phyloP scores from a whole-genome alignment of 441 rosid genomes.

The Sinapis alba region DNA sequence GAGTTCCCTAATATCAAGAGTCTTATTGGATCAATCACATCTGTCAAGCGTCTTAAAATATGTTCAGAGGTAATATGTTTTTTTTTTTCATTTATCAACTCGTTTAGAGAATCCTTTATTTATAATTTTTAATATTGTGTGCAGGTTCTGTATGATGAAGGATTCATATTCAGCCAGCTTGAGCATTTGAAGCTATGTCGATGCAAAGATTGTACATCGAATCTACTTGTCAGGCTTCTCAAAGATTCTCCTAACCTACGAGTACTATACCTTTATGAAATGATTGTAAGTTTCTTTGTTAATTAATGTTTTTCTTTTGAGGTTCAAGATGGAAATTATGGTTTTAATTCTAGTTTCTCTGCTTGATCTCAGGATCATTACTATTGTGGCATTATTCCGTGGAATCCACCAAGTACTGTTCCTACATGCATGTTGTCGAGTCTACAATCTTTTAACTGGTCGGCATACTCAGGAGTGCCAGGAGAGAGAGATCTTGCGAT shows the following conservation, averaged over 20 bases:
- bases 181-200: slow-evolving; percentile 7
- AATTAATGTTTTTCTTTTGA: background rate
- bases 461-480: background rate
- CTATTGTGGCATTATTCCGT: background rate
- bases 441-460: slow-evolving; percentile 3
- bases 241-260: slow-evolving; percentile 11
- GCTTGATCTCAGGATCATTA: slow-evolving; percentile 6
- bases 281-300: background rate
- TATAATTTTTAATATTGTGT: background rate
- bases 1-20: slow-evolving; percentile 3
- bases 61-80: slow-evolving; percentile 4
- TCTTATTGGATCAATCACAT: background rate
- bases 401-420: slow-evolving; percentile 9
- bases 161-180: background rate
- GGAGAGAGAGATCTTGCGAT: slow-evolving; percentile 14
- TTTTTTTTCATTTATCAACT: background rate
- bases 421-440: slow-evolving; percentile 22
- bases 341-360: background rate
- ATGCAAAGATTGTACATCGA: background rate
- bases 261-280: background rate
- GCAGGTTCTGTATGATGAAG: background rate
- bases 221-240: slow-evolving; percentile 4
- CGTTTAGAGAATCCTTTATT: background rate
- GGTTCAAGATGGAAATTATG: background rate
- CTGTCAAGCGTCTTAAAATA: background rate